Evolutionary conservation across 129 eudicot genomes (phyloP).

Genomic region (Rutidosis leptorrhynchoides): DNA sequence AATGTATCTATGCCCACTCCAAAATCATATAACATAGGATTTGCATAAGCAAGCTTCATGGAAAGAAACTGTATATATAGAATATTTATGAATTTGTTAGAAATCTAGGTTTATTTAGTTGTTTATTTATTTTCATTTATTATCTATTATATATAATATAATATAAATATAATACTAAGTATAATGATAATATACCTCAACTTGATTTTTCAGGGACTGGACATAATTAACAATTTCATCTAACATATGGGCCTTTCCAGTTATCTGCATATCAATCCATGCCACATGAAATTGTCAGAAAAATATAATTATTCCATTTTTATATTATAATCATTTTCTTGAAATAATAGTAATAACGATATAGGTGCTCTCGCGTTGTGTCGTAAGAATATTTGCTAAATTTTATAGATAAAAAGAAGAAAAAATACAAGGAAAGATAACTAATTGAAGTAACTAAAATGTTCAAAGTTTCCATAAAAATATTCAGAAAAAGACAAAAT

Average conservation of each 20-base stretch:
- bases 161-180: too few relatives aligned
- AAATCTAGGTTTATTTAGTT: background rate
- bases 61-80: slow-evolving; percentile 82
- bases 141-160: too few relatives aligned
- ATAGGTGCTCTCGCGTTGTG: too few relatives aligned
- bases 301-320: slow-evolving; percentile 16
- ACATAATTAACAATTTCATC: slow-evolving; percentile 97
- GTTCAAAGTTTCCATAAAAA: too few relatives aligned
- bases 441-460: too few relatives aligned
- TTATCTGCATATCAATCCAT: slow-evolving; percentile 56
- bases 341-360: too few relatives aligned
- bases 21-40: slow-evolving; percentile 78
- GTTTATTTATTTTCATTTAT: too few relatives aligned
- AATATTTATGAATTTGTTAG: background rate
- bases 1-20: slow-evolving; percentile 68
- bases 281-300: slow-evolving; percentile 68
- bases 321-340: background rate
- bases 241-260: slow-evolving; percentile 99
- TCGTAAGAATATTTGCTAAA: too few relatives aligned
- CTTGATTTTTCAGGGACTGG: slow-evolving; percentile 96
- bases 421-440: too few relatives aligned
- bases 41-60: slow-evolving; percentile 76
- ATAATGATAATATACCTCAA: slow-evolving; percentile 54
- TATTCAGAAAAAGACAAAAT: too few relatives aligned
- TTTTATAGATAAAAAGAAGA: too few relatives aligned